Evolutionary conservation across 306 rosid species (phyloP), one percentile per base, ranked within the genome.

Genomic region (Lathyrus oleraceus): DNA sequence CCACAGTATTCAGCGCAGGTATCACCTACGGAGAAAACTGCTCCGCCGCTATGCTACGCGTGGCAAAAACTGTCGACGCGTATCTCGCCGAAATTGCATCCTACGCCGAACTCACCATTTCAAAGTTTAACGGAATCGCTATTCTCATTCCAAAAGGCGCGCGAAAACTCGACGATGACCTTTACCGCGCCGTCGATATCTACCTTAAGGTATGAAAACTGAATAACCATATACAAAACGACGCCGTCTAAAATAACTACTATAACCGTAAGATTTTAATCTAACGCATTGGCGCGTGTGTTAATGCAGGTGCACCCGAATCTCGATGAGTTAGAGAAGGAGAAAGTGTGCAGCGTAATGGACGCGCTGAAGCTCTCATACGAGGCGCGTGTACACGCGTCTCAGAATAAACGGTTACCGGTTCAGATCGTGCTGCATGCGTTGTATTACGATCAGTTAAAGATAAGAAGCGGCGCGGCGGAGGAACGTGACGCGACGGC

Each of bases 361-460:
- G 91, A 93, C 43, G 76, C 97, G 0, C 67, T 88, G 62, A 93
- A 87, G 72, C 79, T 93, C 8, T 90, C 97, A 0, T 81, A 83
- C 70, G 94, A 90, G 44, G 97, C 98, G 19, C 87, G 98, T 16
- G 84, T 87, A 15, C 98, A 90, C 73, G 98, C 98, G 16, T 90
- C 96, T 0, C 89, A 90, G 71, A 93, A 90, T 82, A 93, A 93
- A 72, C 82, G 98, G 4, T 56, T 93, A 6, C 98, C 98, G 0
- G 90, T 93, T 15, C 96, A 93, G 65, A 87, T 83, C 1, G 91
- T 93, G 15, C 94, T 93, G 2, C 98, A 93, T 65, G 98, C 98
- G 1, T 81, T 93, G 20, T 93, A 90, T 60, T 93, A 85, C 80
- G 96, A 90, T 47, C 94, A 93, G 64, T 79, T 93, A 7, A 86